These are phyloP conservation scores for Chaetomium globosum DNA, from an alignment of 2,329 filamentous ascomycete species.

Conservation along the genomic window DNA sequence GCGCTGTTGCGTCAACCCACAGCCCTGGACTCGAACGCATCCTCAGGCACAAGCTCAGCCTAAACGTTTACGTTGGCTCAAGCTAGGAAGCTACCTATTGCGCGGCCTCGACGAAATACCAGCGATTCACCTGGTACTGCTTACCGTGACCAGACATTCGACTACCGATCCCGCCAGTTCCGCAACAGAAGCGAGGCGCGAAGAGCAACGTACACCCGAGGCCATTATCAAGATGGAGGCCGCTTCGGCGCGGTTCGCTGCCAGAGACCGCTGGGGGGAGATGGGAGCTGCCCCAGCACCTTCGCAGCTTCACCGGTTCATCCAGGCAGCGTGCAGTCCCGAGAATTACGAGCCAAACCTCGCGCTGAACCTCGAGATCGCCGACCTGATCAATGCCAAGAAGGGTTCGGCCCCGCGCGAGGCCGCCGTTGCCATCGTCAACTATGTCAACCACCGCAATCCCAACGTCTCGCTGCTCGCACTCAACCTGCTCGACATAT, in stretches of 20 bases:
- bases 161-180: background rate
- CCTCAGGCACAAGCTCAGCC: constrained; percentile 21
- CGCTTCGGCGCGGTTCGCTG: constrained; percentile 90
- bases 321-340: constrained; percentile 93
- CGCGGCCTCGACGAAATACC: background rate
- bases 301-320: constrained; percentile 90
- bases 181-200: background rate
- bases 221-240: constrained; percentile 73
- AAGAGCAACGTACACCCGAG: constrained; percentile 7
- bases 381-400: constrained; percentile 95
- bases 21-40: background rate
- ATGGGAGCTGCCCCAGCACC: constrained; percentile 75
- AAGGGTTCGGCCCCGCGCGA: constrained; percentile 95
- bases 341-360: constrained; percentile 98
- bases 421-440: constrained; percentile 88
- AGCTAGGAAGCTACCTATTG: background rate
- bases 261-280: constrained; percentile 88
- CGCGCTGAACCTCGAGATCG: constrained; percentile 91
- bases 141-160: background rate
- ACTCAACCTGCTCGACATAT: constrained; percentile 91
- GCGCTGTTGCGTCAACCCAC: constrained; percentile 15
- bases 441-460: constrained; percentile 95
- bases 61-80: constrained; percentile 5
- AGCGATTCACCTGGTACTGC: background rate
- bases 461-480: constrained; percentile 91